Base-by-base conservation (phyloP, 2,329 filamentous ascomycete species). In the Lasiodiplodia gonubiensis region DNA sequence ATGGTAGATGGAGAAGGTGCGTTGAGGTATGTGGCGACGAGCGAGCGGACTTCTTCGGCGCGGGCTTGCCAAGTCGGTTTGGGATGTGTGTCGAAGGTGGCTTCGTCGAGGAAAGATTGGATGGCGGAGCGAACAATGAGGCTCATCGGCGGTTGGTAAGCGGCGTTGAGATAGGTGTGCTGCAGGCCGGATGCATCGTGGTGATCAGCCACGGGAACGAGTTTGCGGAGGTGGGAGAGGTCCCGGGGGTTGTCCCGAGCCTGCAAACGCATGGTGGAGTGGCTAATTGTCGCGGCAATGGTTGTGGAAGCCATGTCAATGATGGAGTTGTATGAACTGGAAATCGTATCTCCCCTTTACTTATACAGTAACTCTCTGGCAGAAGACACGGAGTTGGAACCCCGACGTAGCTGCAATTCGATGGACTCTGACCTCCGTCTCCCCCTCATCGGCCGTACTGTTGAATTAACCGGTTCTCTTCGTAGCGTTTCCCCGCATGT, bases 371-470 rank as follows among this genome's bases (percentile, higher is more conserved):
- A 33, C 30, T 33, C 30, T 33, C 30, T 33, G 30, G 30, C 30
- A 33, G 30, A 8, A 33, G 7, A 33, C 25, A 55, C 52, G 23
- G n/a, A 55, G 33, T 33, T 18, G 30, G 25, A 53, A 53, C 10
- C 25, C 51, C 51, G 51, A 23, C 14, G 4, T 23, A 3, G n/a
- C 49, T 16, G 21, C 49, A n/a, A 2, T 14, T 14, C 21, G 11
- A n/a, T 27, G 52, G 52, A 55, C 52, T 55, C n/a, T 10, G 30
- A 55, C 21, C 52, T 55, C 52, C 52, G 18, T 46, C 7, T 46
- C 42, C n/a, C n/a, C 42, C 14, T 10, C 14, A 8, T 16, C n/a
- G 14, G 42, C 16, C 42, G 2, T 1, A n/a, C 14, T 5, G 3
- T n/a, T 46, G n/a, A 16, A 12, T n/a, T 46, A 16, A 16, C 14